These are phyloP conservation scores for Russula abietina DNA, from an alignment of 768 basidiomycete species.

Conservation along the genomic window DNA sequence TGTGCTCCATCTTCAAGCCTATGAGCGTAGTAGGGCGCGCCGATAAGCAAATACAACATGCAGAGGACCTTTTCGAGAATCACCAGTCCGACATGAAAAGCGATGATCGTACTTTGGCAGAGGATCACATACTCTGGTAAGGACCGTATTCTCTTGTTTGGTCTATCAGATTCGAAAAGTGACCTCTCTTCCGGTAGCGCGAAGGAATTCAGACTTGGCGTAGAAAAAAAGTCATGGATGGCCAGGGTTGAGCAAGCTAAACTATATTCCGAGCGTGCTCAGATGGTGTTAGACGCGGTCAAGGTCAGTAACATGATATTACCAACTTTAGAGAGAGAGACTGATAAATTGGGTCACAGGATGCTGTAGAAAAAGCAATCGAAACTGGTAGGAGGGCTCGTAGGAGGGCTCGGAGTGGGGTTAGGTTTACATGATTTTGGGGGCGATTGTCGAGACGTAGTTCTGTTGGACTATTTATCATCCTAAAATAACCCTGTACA, in stretches of 20 bases:
- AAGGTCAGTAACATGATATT: background rate
- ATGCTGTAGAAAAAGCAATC: background rate
- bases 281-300: background rate
- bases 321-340: background rate
- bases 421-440: background rate
- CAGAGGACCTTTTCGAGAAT: background rate
- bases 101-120: background rate
- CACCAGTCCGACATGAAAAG: background rate
- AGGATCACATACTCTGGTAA: background rate
- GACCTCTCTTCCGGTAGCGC: background rate
- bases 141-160: too few relatives aligned
- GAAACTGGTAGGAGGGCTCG: background rate
- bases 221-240: background rate
- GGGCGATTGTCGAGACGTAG: background rate
- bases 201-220: background rate
- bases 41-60: background rate
- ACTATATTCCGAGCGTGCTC: slow-evolving; percentile 2
- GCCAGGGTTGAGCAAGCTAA: background rate
- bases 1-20: background rate
- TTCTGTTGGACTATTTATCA: background rate
- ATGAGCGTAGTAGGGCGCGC: background rate
- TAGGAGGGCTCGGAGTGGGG: background rate
- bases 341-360: background rate
- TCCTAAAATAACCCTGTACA: background rate
- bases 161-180: background rate